These are phyloP conservation scores for Termitomyces sp. DNA, from an alignment of 1,284 basidiomycete species.

Conservation along the genomic window DNA sequence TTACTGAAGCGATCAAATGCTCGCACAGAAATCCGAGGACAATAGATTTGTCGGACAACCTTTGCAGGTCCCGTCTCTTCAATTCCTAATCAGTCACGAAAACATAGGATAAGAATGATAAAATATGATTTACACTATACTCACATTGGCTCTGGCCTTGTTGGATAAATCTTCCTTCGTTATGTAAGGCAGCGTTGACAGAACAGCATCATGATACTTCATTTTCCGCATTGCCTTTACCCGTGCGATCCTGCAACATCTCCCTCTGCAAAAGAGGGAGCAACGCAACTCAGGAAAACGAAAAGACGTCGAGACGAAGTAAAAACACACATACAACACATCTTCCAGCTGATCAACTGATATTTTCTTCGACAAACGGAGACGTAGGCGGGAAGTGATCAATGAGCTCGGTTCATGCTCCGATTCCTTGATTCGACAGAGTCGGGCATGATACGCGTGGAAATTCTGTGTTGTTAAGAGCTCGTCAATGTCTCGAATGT, in stretches of 20 bases:
- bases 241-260: constrained; percentile 8
- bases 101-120: neutral
- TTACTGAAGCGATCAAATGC: constrained; percentile 20
- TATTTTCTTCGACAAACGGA: constrained; percentile 3
- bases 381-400: constrained; percentile 7
- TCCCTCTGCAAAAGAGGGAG: constrained; percentile 1
- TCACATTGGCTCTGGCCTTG: constrained; percentile 1
- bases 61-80: constrained; percentile 17
- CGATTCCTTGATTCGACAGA: constrained; percentile 11
- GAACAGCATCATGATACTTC: constrained; percentile 5
- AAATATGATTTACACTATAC: neutral
- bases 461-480: constrained; percentile 17
- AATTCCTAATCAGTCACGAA: neutral
- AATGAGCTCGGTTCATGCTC: constrained; percentile 6
- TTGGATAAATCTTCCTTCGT: neutral
- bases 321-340: constrained; percentile 4
- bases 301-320: neutral
- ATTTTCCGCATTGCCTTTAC: constrained; percentile 3
- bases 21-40: constrained; percentile 20
- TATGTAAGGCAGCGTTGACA: neutral
- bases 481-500: neutral
- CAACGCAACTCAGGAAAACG: neutral
- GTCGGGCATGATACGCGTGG: constrained; percentile 22
- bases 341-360: constrained; percentile 3
- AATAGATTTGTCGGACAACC: constrained; percentile 18